These are phyloP conservation scores for Mercurialis annua DNA, from an alignment of 345 rosid species.

Conservation along the genomic window DNA sequence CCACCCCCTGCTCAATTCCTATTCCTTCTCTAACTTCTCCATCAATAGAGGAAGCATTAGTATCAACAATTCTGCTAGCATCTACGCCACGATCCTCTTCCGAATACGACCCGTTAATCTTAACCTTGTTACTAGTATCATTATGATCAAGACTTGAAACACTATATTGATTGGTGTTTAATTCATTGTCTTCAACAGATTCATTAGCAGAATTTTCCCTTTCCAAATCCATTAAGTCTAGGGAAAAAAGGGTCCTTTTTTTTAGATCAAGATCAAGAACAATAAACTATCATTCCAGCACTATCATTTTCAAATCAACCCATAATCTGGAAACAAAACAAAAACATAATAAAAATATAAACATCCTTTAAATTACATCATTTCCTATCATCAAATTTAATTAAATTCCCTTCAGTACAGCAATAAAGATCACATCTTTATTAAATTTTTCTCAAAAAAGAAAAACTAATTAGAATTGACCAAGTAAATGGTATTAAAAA, in stretches of 20 bases:
- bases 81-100: constrained; percentile 24
- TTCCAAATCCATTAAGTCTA: constrained; percentile 42
- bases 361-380: constrained; percentile 12
- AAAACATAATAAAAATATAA: constrained; percentile 13
- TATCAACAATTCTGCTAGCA: constrained; percentile 14
- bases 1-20: constrained; percentile 16
- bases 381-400: constrained; percentile 15
- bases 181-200: constrained; percentile 51
- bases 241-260: constrained; percentile 8
- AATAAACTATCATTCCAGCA: constrained; percentile 53
- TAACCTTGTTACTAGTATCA: constrained; percentile 13
- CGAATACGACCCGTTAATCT: constrained; percentile 39
- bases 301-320: constrained; percentile 28
- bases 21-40: constrained; percentile 19
- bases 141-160: constrained; percentile 14
- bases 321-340: constrained; percentile 26
- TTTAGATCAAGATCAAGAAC: constrained; percentile 55
- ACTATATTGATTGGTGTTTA: neutral
- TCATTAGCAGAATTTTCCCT: constrained; percentile 40
- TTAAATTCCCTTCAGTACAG: neutral
- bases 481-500: neutral
- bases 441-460: constrained; percentile 3
- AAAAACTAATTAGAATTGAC: constrained; percentile 1
- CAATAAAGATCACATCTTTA: neutral
- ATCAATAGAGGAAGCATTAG: constrained; percentile 13